Evolutionary conservation across 2,329 filamentous ascomycete species (phyloP).

Genomic region (Furcasterigmium furcatum): DNA sequence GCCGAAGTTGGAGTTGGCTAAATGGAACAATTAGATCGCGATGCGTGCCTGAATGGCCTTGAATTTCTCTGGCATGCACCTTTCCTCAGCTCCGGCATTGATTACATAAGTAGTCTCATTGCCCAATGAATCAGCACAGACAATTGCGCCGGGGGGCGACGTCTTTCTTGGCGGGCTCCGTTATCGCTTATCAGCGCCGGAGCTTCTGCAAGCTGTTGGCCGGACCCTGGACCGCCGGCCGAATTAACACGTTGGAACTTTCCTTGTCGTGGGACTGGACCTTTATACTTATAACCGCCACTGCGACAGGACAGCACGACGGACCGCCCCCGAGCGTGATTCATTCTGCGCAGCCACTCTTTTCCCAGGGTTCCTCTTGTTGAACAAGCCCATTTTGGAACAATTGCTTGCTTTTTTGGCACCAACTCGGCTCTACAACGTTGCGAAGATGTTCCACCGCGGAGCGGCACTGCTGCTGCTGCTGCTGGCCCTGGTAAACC

Average conservation of each 20-base stretch:
- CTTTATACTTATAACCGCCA: neutral
- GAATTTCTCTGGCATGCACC: neutral
- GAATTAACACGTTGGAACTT: conserved; percentile 17
- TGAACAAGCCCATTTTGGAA: neutral
- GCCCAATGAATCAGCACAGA: neutral
- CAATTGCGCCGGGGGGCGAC: no score
- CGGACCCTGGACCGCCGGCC: conserved; percentile 10
- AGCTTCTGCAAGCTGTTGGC: conserved; percentile 4
- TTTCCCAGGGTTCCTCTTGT: neutral
- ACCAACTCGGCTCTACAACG: neutral
- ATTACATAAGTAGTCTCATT: neutral
- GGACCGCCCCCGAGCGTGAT: neutral
- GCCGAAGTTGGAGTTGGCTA: neutral
- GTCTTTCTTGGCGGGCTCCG: neutral
- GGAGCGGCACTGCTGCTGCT: conserved; percentile 45
- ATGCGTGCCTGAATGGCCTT: neutral
- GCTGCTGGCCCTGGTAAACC: conserved; percentile 50
- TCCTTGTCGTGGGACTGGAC: conserved; percentile 1
- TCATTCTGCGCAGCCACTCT: conserved; percentile 5
- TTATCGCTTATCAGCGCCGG: conserved; percentile 2
- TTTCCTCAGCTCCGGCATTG: neutral
- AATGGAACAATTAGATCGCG: neutral
- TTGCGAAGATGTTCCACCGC: conserved; percentile 44
- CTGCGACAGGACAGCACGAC: no score
- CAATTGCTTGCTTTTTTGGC: neutral